Percentiles rank a stretch among this genome's conserved stretches.
Evolutionary conservation across 2,329 filamentous ascomycete genomes (phyloP).

Genomic region (Pseudocercospora fuligena): DNA sequence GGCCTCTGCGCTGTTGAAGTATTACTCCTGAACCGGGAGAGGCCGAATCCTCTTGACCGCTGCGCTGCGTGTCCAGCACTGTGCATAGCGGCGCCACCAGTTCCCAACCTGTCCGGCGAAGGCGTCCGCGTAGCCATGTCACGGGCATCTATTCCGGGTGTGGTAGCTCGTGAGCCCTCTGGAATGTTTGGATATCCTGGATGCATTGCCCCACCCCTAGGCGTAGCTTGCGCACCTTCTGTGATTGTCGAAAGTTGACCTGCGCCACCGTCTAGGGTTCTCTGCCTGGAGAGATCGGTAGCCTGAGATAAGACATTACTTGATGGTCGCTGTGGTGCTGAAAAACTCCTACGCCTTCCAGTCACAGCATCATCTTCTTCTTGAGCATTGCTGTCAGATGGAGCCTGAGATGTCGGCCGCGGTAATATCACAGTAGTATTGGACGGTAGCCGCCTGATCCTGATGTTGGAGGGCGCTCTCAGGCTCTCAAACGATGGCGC

Average conservation of each 20-base stretch:
- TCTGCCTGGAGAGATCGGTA: conserved; percentile 33
- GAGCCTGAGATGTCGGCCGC: conserved; percentile 27
- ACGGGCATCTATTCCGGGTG: conserved; percentile 28
- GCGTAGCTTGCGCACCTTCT: conserved; percentile 32
- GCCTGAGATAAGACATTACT: conserved; percentile 23
- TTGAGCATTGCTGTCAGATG: conserved; percentile 12
- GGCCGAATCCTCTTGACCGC: conserved; percentile 31
- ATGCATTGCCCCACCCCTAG: conserved; percentile 17
- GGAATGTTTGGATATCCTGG: conserved; percentile 21
- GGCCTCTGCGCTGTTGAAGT: conserved; percentile 21
- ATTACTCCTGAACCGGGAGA: conserved; percentile 26
- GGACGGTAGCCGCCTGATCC: conserved; percentile 38
- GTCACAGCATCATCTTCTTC: conserved; percentile 27
- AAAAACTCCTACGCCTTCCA: conserved; percentile 39
- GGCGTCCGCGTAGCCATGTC: conserved; percentile 29
- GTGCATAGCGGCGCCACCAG: conserved; percentile 32
- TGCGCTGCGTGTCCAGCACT: conserved; percentile 37
- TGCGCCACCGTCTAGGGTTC: conserved; percentile 29
- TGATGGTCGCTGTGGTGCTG: conserved; percentile 36
- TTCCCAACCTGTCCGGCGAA: conserved; percentile 21
- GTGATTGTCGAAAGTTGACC: conserved; percentile 36
- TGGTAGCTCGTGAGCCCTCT: conserved; percentile 23
- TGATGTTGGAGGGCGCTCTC: conserved; percentile 39
- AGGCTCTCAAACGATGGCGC: conserved; percentile 37
- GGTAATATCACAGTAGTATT: conserved; percentile 16